Percentiles rank a stretch among this genome's conserved stretches.
Conservation (phyloP, 345 rosid genomes). For the Bruguiera gymnorhiza region DNA sequence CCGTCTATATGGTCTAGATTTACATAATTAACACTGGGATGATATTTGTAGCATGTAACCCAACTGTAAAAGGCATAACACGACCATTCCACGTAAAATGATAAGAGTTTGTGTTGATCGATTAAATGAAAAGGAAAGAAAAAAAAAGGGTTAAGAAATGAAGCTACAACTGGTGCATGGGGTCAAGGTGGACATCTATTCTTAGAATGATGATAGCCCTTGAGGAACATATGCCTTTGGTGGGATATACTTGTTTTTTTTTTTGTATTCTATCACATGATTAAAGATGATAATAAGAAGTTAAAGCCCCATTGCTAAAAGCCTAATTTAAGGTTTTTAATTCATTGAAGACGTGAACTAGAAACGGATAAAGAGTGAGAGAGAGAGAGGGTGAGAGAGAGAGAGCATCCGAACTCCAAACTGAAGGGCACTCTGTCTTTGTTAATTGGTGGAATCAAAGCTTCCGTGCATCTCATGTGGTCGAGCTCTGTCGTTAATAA, state of each 20-base stretch:
- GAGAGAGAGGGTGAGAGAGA: too few species aligned
- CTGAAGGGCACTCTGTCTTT: not conserved
- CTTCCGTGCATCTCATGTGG: too few species aligned
- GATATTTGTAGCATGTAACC: too few species aligned
- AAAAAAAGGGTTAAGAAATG: too few species aligned
- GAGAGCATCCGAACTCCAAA: not conserved
- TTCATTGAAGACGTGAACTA: constrained; percentile 1
- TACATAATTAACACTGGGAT: too few species aligned
- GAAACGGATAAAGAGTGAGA: not conserved
- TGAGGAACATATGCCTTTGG: constrained; percentile 37
- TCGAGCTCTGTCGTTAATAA: not conserved
- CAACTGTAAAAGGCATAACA: too few species aligned
- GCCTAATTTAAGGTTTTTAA: constrained; percentile 7
- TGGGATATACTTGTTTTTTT: constrained; percentile 8
- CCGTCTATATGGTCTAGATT: too few species aligned
- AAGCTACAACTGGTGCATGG: not conserved
- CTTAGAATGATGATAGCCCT: constrained; percentile 37
- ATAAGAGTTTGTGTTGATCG: too few species aligned
- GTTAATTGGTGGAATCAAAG: too few species aligned
- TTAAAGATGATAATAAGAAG: constrained; percentile 9
- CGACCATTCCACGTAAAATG: too few species aligned
- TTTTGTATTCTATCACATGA: constrained; percentile 8
- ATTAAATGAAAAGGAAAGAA: too few species aligned
- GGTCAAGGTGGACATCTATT: constrained; percentile 23
- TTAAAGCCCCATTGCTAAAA: constrained; percentile 30